Conservation (phyloP, 2,329 filamentous ascomycete genomes). For the Fusarium brachygibbosum region DNA sequence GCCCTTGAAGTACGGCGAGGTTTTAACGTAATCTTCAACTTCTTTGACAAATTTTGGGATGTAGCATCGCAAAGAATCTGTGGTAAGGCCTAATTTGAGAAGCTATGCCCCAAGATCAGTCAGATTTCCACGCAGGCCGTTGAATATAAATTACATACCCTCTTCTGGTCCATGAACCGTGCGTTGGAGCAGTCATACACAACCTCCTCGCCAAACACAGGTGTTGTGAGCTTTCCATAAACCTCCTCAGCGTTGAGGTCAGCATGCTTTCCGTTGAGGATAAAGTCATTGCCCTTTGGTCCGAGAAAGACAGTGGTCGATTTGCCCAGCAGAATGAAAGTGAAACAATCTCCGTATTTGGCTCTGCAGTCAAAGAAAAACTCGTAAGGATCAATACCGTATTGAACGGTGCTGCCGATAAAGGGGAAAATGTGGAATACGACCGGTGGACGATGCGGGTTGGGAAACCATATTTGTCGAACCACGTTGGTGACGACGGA, state of each 20-base stretch:
- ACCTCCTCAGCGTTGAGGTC: conserved; percentile 93
- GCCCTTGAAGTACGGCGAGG: conserved; percentile 74
- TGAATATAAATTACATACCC: conserved; percentile 65
- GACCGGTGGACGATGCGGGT: conserved; percentile 82
- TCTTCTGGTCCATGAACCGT: conserved; percentile 96
- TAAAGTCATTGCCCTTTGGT: conserved; percentile 87
- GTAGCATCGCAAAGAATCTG: conserved; percentile 78
- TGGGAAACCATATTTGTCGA: conserved; percentile 82
- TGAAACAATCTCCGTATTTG: conserved; percentile 92
- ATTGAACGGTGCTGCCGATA: conserved; percentile 89
- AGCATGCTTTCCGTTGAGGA: conserved; percentile 88
- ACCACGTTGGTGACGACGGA: conserved; percentile 82
- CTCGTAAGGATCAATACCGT: conserved; percentile 91
- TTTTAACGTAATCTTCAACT: conserved; percentile 78
- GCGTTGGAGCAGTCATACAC: conserved; percentile 92
- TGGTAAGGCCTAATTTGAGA: conserved; percentile 82
- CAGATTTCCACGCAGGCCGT: rapidly evolving
- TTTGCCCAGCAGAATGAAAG: conserved; percentile 86
- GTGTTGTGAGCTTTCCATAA: conserved; percentile 80
- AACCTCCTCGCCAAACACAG: conserved; percentile 84
- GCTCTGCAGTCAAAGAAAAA: conserved; percentile 83
- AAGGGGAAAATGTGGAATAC: conserved; percentile 86
- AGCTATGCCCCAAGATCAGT: conserved; percentile 62
- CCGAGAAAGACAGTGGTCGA: conserved; percentile 89
- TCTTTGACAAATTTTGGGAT: conserved; percentile 83